Conservation (phyloP, 306 rosid species). For the Glycine tomentella region DNA sequence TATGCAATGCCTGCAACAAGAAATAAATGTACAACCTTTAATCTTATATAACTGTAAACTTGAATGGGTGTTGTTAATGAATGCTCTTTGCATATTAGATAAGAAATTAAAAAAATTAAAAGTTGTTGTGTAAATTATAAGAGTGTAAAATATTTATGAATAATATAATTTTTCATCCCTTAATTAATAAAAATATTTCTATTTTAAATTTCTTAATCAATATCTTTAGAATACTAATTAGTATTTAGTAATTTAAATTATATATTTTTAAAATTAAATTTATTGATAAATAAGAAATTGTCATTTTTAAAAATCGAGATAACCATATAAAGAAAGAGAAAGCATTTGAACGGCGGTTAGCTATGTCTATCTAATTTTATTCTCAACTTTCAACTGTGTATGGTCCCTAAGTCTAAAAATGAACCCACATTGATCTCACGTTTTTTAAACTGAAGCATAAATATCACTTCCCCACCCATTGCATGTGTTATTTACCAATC, state of each 20-base stretch:
- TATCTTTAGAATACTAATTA: too few species aligned
- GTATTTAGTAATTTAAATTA: too few species aligned
- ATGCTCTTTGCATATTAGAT: too few species aligned
- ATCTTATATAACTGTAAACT: not conserved
- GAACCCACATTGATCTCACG: not conserved
- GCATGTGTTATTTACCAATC: not conserved
- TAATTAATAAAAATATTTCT: too few species aligned
- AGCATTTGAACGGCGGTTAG: conserved; percentile 3
- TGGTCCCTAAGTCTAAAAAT: conserved; percentile 21
- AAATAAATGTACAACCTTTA: not conserved
- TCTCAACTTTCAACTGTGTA: not conserved
- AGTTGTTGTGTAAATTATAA: too few species aligned
- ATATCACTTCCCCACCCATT: not conserved
- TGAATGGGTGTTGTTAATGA: too few species aligned
- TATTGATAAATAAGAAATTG: too few species aligned
- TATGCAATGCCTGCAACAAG: not conserved
- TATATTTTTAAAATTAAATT: too few species aligned
- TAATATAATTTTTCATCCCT: too few species aligned
- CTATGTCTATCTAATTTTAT: not conserved
- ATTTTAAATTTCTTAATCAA: too few species aligned
- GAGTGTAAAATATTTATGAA: too few species aligned
- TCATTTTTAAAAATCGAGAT: not conserved
- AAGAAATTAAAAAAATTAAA: too few species aligned
- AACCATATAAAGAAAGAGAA: not conserved
- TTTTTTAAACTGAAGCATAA: not conserved